Evolutionary conservation across 495 filamentous ascomycete genomes (phyloP), one percentile per base, ranked within the genome.

Genomic region (Hyaloscypha variabilis): DNA sequence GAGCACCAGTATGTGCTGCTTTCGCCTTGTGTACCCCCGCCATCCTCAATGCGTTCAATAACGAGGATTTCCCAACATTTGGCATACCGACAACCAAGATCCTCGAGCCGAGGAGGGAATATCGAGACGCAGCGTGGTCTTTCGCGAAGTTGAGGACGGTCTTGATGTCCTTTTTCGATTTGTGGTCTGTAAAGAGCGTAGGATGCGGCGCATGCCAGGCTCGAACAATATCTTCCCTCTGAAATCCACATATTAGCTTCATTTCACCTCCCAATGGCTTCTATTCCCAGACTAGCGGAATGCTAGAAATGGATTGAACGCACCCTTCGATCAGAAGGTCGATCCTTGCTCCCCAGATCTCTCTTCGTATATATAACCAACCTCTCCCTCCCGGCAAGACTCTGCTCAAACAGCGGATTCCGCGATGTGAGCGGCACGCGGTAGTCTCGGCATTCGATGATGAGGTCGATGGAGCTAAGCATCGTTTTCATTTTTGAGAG

Each of bases 41-140:
- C 24, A 80, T 83, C 11, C 96, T 90, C 46, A 99, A 81, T 29
- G 89, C 83, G 75, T 99, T 99, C 26, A 99, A 87, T 17, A 99
- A 81, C 0, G 94, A 92, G 25, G 91, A 96, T 76, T 99, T 93
- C 1, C 90, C 95, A 0, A 95, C 91, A 76, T 99, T 99, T 6
- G 95, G 95, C 94, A 99, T 97, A 29, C 95, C 95, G 21, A 97
- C 93, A 1, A 98, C 85, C 74, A 99, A 82, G 60, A 92, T 84
- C 28, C 93, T 87, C 60, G 90, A 85, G 2, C 93, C 92, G 8
- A 85, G 84, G 8, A 93, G 75, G 34, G 82, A 85, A 67, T 85
- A 76, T 3, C 73, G 74, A 11, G 75, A 72, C 23, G 70, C 60
- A 31, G 82, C 78, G 63, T 82, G 77, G 34, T 78, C 67, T 64